Evolutionary conservation across 148 eudicot genomes (phyloP).

Genomic region (Amaranthus cruentus): DNA sequence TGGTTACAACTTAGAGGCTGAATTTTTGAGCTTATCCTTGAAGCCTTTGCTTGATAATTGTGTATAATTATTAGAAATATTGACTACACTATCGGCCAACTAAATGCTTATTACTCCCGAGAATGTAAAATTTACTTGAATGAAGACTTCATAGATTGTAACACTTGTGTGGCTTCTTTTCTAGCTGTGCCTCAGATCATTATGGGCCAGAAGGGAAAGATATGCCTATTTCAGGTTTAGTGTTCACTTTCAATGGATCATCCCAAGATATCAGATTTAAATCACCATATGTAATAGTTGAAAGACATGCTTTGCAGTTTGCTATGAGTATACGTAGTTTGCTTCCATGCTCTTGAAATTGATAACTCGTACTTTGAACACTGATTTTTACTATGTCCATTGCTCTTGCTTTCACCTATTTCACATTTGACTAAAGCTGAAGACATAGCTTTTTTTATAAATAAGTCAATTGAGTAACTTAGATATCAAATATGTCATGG

Average conservation of each 20-base stretch:
- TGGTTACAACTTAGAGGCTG: background rate
- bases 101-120: background rate
- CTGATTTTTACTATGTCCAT: background rate
- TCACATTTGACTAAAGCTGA: background rate
- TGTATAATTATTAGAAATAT: too few species aligned
- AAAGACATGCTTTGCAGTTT: background rate
- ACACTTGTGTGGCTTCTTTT: background rate
- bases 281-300: background rate
- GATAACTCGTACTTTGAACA: background rate
- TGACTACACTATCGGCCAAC: background rate
- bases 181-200: background rate
- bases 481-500: too few species aligned
- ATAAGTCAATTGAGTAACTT: background rate
- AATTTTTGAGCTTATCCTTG: background rate
- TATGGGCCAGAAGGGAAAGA: background rate
- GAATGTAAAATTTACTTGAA: too few species aligned
- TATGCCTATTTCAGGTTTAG: background rate
- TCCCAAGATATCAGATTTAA: background rate
- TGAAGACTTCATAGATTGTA: background rate
- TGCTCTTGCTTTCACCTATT: background rate
- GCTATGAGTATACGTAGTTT: background rate
- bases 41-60: background rate
- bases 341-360: background rate
- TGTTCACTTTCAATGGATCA: background rate
- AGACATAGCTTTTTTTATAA: too few species aligned